Base-by-base conservation (phyloP, 73 alveolate species). In the Paramecium sonneborni region DNA sequence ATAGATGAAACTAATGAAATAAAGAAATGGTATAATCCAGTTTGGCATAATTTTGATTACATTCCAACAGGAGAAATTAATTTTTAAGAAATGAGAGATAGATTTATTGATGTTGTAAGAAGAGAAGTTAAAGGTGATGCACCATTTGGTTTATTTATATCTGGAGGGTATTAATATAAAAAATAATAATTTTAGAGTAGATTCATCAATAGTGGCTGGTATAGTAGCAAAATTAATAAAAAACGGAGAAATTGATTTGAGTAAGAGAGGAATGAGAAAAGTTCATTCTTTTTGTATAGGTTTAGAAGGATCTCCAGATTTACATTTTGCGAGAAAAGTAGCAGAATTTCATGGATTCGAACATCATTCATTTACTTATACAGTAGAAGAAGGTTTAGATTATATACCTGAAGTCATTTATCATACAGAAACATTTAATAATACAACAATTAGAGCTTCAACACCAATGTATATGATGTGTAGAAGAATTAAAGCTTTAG, bases 391-490 rank as follows among this genome's bases (percentile, higher is more conserved):
- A 88, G 98, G 97, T 37, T 52, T 96, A 43, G 97, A 96, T 41
- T 97, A 97, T 18, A 92, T 96, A 11, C 88, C 93, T 3, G 96
- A 96, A 85, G 99, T 96, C 21, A 95, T 96, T 23, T 96, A 96
- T 68, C 97, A 96, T 52, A 79, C 95, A 70, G 99, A 96, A 85
- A 94, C 98, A 52, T 96, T 90, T 57, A 98, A 96, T 21, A 93
- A 92, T 88, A 95, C 97, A 35, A 95, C 98, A 85, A 92, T 96
- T 43, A 74, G 99, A 18, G 98, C 99, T 10, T 91, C 98, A 24
- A 96, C 97, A 14, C 99, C 99, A 15, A 96, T 96, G 98, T 96
- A 96, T 93, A 56, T 94, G 76, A 95, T 96, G 92, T 95, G 98
- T 56, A 94, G 97, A 69, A 52, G 95, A 67, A 96, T 96, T 52